Conservation (phyloP, 306 rosid species). For the Geum urbanum region DNA sequence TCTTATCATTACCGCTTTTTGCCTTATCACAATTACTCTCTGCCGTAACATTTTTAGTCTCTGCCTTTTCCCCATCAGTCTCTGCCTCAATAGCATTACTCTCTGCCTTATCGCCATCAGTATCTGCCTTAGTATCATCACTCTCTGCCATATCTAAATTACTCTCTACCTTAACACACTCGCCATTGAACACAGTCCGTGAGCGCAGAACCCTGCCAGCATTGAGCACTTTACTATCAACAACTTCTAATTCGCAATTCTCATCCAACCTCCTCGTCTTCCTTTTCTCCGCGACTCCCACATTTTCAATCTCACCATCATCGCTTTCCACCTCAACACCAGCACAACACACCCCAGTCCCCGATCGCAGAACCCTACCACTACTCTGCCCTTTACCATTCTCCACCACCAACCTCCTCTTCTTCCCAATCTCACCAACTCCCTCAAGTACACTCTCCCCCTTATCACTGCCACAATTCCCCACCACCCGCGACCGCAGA, state of each 20-base stretch:
- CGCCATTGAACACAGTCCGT: constrained; percentile 29
- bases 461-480: not conserved
- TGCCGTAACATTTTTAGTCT: constrained; percentile 11
- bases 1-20: not conserved
- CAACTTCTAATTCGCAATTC: too few species aligned
- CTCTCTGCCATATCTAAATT: not conserved
- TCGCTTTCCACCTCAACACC: constrained; percentile 23
- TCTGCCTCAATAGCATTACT: not conserved
- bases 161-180: constrained; percentile 17
- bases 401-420: constrained; percentile 28
- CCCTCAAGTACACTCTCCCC: constrained; percentile 33
- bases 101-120: not conserved
- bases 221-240: constrained; percentile 13
- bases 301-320: not conserved
- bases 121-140: not conserved
- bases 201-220: constrained; percentile 63
- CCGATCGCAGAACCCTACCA: constrained; percentile 63
- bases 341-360: constrained; percentile 26
- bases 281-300: constrained; percentile 29
- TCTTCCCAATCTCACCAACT: constrained; percentile 32
- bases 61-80: constrained; percentile 30
- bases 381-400: constrained; percentile 24
- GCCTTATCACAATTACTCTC: not conserved
- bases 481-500: constrained; percentile 3
- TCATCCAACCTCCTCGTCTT: constrained; percentile 15